These are phyloP conservation scores for Ilyonectria destructans DNA, from an alignment of 2,329 filamentous ascomycete species.

Conservation along the genomic window DNA sequence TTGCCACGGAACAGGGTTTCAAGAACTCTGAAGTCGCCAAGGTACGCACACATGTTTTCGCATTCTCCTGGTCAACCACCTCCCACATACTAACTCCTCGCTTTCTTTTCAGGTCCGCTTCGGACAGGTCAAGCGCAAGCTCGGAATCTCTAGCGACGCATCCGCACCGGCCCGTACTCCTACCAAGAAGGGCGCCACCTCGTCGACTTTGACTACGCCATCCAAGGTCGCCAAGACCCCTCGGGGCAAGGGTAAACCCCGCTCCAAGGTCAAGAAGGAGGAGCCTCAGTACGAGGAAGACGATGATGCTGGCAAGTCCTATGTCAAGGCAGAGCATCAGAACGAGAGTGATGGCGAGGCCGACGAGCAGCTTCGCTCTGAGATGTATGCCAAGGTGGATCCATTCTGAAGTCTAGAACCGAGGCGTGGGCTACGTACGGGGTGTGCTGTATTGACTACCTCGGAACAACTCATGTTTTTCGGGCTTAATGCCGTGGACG, in stretches of 20 bases:
- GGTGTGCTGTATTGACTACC: neutral
- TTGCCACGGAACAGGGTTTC: constrained; percentile 61
- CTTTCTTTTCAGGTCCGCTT: constrained; percentile 59
- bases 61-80: neutral
- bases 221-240: constrained; percentile 53
- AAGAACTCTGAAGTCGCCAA: constrained; percentile 64
- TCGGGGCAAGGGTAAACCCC: constrained; percentile 44
- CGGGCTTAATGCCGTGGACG: neutral
- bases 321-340: constrained; percentile 38
- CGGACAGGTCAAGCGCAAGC: constrained; percentile 66
- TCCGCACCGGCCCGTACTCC: constrained; percentile 35
- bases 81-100: constrained; percentile 15
- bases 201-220: constrained; percentile 34
- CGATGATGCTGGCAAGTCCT: constrained; percentile 32
- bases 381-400: constrained; percentile 24
- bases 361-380: constrained; percentile 29
- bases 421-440: neutral
- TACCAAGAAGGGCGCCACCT: constrained; percentile 44
- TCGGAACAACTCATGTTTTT: neutral
- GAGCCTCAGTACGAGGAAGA: constrained; percentile 37
- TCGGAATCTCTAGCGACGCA: constrained; percentile 55
- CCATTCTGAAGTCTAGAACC: constrained; percentile 30
- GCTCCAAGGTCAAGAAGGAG: constrained; percentile 47
- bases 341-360: constrained; percentile 35
- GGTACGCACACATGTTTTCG: constrained; percentile 48